Evolutionary conservation across 2,329 filamentous ascomycete genomes (phyloP).

Genomic region (Oidium heveae): DNA sequence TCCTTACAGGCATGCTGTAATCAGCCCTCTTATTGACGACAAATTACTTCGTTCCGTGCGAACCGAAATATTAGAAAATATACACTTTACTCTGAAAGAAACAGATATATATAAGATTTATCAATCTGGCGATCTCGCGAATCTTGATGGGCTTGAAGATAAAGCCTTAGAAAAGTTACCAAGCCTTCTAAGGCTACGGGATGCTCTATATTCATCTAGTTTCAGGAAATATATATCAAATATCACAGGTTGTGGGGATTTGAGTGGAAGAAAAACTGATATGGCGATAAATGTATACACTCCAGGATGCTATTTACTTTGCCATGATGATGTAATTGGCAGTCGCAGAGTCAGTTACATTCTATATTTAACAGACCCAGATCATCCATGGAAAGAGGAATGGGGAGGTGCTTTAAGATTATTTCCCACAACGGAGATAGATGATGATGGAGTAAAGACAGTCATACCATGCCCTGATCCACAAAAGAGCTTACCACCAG

Average conservation of each 20-base stretch:
- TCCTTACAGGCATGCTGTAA: slow-evolving; percentile 83
- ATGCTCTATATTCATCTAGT: slow-evolving; percentile 72
- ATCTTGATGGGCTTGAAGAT: slow-evolving; percentile 80
- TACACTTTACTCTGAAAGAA: slow-evolving; percentile 93
- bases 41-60: slow-evolving; percentile 65
- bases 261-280: slow-evolving; percentile 87
- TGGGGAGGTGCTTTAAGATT: slow-evolving; percentile 85
- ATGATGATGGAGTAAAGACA: slow-evolving; percentile 46
- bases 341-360: slow-evolving; percentile 91
- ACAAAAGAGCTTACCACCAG: slow-evolving; percentile 65
- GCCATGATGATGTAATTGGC: slow-evolving; percentile 98
- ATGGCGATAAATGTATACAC: slow-evolving; percentile 99
- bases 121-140: slow-evolving; percentile 91
- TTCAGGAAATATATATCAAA: slow-evolving; percentile 76
- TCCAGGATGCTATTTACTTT: slow-evolving; percentile 80
- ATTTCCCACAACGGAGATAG: slow-evolving; percentile 43
- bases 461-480: slow-evolving; percentile 59
- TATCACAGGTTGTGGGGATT: slow-evolving; percentile 62
- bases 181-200: slow-evolving; percentile 72
- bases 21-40: slow-evolving; percentile 56
- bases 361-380: slow-evolving; percentile 80
- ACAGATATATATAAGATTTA: slow-evolving; percentile 99
- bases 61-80: slow-evolving; percentile 66
- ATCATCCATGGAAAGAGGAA: slow-evolving; percentile 65
- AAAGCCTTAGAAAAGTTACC: slow-evolving; percentile 66